A percentile compares a stretch with the other conserved stretches of the same genome.
These are phyloP conservation scores for Syzygium oleosum DNA, from an alignment of 345 rosid species.

Conservation along the genomic window DNA sequence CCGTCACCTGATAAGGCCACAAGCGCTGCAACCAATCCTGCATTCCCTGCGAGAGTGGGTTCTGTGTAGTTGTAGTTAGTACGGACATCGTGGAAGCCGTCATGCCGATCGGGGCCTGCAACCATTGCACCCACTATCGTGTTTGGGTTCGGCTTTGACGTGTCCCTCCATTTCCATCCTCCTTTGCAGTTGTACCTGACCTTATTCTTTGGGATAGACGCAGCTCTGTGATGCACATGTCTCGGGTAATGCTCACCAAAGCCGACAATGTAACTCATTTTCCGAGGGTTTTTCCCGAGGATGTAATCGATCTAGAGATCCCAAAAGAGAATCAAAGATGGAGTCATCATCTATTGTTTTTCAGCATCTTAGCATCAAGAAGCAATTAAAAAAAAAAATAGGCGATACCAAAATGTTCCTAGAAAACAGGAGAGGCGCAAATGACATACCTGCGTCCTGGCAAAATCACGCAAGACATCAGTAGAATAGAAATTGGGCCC, in stretches of 20 bases:
- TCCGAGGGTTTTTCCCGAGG: constrained; percentile 88
- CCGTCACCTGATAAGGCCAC: constrained; percentile 81
- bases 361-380: background rate
- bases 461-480: constrained; percentile 65
- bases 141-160: constrained; percentile 74
- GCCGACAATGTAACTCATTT: constrained; percentile 92
- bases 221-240: constrained; percentile 89
- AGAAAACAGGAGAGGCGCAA: background rate
- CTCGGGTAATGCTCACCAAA: constrained; percentile 71
- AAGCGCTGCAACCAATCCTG: constrained; percentile 89
- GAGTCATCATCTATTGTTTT: background rate
- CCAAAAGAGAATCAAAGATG: background rate
- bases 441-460: constrained; percentile 61
- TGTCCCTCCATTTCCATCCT: constrained; percentile 97
- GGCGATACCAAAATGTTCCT: background rate
- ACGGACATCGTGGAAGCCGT: constrained; percentile 81
- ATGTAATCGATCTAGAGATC: constrained; percentile 73
- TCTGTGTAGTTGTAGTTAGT: constrained; percentile 91
- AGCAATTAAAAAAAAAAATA: background rate
- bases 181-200: constrained; percentile 82
- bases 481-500: constrained; percentile 84
- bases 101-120: constrained; percentile 93
- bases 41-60: constrained; percentile 91
- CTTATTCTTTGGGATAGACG: constrained; percentile 85
- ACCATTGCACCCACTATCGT: constrained; percentile 92